Conservation (phyloP, 768 basidiomycete species). For the Tylopilus vinaceipallidus region DNA sequence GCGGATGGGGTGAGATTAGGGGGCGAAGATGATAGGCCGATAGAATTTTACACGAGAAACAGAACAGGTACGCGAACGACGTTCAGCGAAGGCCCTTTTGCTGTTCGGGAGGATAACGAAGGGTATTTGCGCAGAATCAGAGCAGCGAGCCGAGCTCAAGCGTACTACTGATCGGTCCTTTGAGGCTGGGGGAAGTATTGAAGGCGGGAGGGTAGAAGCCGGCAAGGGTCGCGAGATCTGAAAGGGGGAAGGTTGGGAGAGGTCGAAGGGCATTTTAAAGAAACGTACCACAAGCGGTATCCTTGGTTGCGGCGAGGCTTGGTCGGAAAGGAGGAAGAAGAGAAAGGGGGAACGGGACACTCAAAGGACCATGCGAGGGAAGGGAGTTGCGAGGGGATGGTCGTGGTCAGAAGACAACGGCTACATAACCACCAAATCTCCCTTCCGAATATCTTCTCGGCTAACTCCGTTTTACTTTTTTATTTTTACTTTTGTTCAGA, state of each 20-base stretch:
- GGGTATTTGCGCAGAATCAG: conserved; percentile 28
- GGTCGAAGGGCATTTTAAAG: background rate
- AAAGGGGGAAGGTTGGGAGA: background rate
- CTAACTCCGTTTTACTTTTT: conserved; percentile 21
- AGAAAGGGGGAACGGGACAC: conserved; percentile 26
- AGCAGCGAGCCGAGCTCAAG: conserved; percentile 73
- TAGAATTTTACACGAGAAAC: conserved; percentile 26
- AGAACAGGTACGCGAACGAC: conserved; percentile 43
- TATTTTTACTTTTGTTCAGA: conserved; percentile 9
- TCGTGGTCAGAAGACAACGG: conserved; percentile 30
- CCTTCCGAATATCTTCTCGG: conserved; percentile 26
- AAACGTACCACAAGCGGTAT: conserved; percentile 48
- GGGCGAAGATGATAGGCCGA: conserved; percentile 10
- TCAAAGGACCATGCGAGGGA: conserved; percentile 38
- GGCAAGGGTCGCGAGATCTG: conserved; percentile 95
- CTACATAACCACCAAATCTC: conserved; percentile 28
- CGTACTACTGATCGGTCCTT: conserved; percentile 46
- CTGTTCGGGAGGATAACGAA: conserved; percentile 17
- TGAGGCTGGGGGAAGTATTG: conserved; percentile 30
- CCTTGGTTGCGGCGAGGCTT: conserved; percentile 49
- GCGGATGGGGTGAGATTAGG: conserved; percentile 17
- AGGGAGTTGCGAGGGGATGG: conserved; percentile 21
- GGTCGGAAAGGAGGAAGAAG: conserved; percentile 34
- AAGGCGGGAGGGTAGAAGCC: conserved; percentile 62
- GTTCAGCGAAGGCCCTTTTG: conserved; percentile 42